phyloP scores from a whole-genome alignment of 2,329 filamentous ascomycete species.

The Didymella lethalis region DNA sequence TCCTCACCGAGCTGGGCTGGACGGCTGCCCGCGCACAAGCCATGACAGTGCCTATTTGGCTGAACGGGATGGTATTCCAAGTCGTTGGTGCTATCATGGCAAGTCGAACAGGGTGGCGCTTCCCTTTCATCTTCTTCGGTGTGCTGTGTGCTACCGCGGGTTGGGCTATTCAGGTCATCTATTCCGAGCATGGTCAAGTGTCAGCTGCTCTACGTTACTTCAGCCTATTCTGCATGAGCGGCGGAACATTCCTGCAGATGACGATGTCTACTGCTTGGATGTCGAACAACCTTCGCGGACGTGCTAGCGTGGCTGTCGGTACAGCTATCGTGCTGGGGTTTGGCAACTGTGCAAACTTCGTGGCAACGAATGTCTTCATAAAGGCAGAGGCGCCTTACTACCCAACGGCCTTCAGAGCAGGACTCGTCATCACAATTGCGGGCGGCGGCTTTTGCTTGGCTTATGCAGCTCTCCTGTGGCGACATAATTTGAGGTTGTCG shows the following conservation, averaged over 20 bases:
- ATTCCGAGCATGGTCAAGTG: constrained; percentile 52
- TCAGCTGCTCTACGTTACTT: constrained; percentile 61
- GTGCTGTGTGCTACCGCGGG: constrained; percentile 55
- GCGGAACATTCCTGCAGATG: constrained; percentile 60
- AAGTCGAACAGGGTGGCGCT: constrained; percentile 40
- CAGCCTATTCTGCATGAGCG: constrained; percentile 41
- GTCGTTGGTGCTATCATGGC: constrained; percentile 34
- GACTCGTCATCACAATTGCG: constrained; percentile 45
- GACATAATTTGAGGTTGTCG: constrained; percentile 59
- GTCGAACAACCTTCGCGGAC: constrained; percentile 58
- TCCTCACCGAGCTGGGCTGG: constrained; percentile 47
- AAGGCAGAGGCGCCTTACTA: constrained; percentile 39
- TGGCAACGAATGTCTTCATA: constrained; percentile 55
- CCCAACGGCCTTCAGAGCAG: constrained; percentile 40
- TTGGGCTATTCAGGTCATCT: constrained; percentile 60
- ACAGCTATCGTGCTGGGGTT: constrained; percentile 45
- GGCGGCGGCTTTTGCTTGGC: constrained; percentile 31
- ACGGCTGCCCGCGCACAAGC: constrained; percentile 43
- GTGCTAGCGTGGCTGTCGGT: constrained; percentile 34
- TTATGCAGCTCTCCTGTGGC: constrained; percentile 56
- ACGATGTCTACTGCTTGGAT: constrained; percentile 62
- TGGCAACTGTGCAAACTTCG: constrained; percentile 64
- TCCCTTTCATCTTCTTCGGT: constrained; percentile 42
- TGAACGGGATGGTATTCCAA: constrained; percentile 38
- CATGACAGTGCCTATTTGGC: constrained; percentile 48